Conservation (phyloP, 2,329 filamentous ascomycete genomes). For the Ampelomyces quisqualis region DNA sequence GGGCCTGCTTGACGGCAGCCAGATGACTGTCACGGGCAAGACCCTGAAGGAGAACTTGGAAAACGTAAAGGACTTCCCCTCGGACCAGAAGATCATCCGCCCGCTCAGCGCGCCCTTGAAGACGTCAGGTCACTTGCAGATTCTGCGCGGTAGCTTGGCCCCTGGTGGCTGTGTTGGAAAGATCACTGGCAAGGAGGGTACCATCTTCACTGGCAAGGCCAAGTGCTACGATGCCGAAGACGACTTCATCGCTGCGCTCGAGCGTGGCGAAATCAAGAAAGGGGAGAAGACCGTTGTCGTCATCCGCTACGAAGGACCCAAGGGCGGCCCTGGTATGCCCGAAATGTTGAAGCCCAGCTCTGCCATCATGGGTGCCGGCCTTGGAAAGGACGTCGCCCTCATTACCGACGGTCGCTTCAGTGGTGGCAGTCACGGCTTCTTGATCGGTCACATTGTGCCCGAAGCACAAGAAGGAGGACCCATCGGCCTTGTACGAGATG, state of each 20-base stretch:
- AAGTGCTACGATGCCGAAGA: slow-evolving; percentile 71
- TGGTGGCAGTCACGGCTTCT: slow-evolving; percentile 80
- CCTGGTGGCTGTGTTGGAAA: slow-evolving; percentile 72
- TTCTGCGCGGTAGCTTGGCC: slow-evolving; percentile 67
- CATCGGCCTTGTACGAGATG: slow-evolving; percentile 78
- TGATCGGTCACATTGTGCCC: slow-evolving; percentile 84
- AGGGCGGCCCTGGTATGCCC: slow-evolving; percentile 72
- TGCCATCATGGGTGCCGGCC: slow-evolving; percentile 71
- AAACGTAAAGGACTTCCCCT: slow-evolving; percentile 63
- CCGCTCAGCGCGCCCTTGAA: slow-evolving; percentile 71
- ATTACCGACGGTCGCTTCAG: slow-evolving; percentile 76
- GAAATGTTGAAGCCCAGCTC: slow-evolving; percentile 74
- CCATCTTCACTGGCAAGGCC: slow-evolving; percentile 66
- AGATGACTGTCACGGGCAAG: slow-evolving; percentile 54
- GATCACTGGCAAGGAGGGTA: slow-evolving; percentile 75
- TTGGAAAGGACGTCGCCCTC: slow-evolving; percentile 72
- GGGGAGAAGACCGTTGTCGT: slow-evolving; percentile 76
- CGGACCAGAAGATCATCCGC: slow-evolving; percentile 69
- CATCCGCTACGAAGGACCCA: slow-evolving; percentile 73
- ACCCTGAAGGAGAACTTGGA: slow-evolving; percentile 54
- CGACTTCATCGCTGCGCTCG: slow-evolving; percentile 66
- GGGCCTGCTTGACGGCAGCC: slow-evolving; percentile 51
- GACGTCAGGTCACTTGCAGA: slow-evolving; percentile 69
- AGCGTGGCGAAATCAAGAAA: slow-evolving; percentile 68
- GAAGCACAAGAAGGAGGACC: slow-evolving; percentile 85